Evolutionary conservation across 225 moss, liverwort and hornwort genomes (phyloP).

Genomic region (Rhytidiadelphus loreus): DNA sequence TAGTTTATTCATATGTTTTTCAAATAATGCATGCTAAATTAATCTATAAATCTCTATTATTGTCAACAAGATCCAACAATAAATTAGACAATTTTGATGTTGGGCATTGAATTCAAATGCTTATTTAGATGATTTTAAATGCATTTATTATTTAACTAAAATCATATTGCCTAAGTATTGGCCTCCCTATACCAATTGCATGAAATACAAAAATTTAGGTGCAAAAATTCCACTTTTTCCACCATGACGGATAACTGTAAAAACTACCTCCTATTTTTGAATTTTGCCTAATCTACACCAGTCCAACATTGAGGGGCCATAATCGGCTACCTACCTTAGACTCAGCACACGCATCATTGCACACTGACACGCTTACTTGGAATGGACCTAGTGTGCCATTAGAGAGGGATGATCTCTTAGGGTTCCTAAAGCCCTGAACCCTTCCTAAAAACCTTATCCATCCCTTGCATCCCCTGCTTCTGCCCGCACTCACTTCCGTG

Average conservation of each 20-base stretch:
- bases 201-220: not conserved
- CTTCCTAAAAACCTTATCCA: not conserved
- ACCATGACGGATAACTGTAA: accelerated
- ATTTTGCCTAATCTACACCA: not conserved
- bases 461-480: not conserved
- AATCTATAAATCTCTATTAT: not conserved
- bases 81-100: too few species aligned
- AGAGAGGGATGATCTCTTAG: not conserved
- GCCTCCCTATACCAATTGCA: accelerated
- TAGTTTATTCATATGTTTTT: not conserved
- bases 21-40: not conserved
- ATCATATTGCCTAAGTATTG: not conserved
- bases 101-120: not conserved
- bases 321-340: too few species aligned
- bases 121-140: not conserved
- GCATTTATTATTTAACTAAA: not conserved
- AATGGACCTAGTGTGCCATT: not conserved
- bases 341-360: too few species aligned
- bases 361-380: not conserved
- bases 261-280: not conserved
- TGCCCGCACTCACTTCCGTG: not conserved
- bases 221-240: accelerated
- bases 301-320: too few species aligned
- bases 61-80: not conserved
- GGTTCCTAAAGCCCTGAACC: conserved; percentile 1